Evolutionary conservation across 176 grass and related monocot genomes (phyloP).

Genomic region (Pontederia crassipes): DNA sequence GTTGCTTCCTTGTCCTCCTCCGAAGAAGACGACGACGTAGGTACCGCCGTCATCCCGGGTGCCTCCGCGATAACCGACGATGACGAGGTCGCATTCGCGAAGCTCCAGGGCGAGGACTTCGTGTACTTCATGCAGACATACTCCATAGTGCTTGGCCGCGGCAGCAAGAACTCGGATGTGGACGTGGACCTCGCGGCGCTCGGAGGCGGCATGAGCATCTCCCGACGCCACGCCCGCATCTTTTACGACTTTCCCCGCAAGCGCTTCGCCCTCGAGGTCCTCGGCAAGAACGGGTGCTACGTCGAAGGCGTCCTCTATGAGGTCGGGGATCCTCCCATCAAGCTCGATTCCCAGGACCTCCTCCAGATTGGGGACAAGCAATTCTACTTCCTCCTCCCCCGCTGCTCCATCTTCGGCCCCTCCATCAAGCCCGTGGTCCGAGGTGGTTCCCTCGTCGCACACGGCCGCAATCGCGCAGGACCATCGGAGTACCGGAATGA

Average conservation of each 20-base stretch:
- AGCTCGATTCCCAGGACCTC: constrained; percentile 88
- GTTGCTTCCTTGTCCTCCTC: not conserved
- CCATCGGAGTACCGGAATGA: not conserved
- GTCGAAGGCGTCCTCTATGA: constrained; percentile 70
- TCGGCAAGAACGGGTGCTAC: constrained; percentile 82
- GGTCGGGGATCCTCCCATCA: constrained; percentile 40
- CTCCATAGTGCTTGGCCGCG: constrained; percentile 71
- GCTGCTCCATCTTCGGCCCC: constrained; percentile 57
- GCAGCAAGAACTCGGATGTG: constrained; percentile 63
- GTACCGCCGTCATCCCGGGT: not conserved
- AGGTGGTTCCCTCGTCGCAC: constrained; percentile 11
- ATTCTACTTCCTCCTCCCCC: constrained; percentile 92
- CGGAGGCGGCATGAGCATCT: constrained; percentile 79
- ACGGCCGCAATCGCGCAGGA: not conserved
- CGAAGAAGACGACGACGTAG: constrained; percentile 12
- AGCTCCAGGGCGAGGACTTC: constrained; percentile 81
- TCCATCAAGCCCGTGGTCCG: constrained; percentile 2
- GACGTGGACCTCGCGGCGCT: constrained; percentile 77
- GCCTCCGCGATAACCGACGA: constrained; percentile 1
- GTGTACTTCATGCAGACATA: constrained; percentile 98
- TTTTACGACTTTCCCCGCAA: constrained; percentile 62
- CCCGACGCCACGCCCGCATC: constrained; percentile 83
- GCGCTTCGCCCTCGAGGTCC: constrained; percentile 73
- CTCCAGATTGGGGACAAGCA: constrained; percentile 77
- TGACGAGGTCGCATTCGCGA: constrained; percentile 69